Percentiles rank a stretch among this genome's conserved stretches.
These are phyloP conservation scores for Saccharomyces paradoxus DNA, from an alignment of 805 yeast genomes.

Conservation along the genomic window DNA sequence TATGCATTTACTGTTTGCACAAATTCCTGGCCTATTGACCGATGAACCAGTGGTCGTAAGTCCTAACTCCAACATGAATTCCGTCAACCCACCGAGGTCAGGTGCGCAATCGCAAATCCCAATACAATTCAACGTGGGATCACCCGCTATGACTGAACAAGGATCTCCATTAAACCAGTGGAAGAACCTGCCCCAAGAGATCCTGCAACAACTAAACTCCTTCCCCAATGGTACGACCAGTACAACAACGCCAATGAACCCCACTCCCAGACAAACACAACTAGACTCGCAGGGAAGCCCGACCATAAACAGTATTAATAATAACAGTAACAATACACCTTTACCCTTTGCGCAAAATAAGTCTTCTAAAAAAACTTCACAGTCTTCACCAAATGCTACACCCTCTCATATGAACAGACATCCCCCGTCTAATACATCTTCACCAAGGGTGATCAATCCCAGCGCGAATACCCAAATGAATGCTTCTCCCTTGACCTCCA, in stretches of 20 bases:
- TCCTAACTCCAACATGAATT: constrained; percentile 4
- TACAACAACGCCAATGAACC: neutral
- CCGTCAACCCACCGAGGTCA: constrained; percentile 14
- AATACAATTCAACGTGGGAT: neutral
- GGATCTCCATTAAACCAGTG: constrained; percentile 11
- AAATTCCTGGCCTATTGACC: constrained; percentile 58
- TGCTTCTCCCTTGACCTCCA: neutral
- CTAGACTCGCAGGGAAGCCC: neutral
- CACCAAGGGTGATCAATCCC: neutral
- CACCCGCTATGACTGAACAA: constrained; percentile 9
- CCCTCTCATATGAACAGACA: neutral
- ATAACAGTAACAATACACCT: neutral
- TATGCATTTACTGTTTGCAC: constrained; percentile 62
- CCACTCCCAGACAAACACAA: neutral
- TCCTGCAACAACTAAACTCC: constrained; percentile 1
- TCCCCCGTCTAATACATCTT: neutral
- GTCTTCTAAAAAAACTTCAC: neutral
- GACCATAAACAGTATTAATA: neutral
- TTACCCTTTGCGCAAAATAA: neutral
- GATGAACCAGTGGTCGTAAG: constrained; percentile 17
- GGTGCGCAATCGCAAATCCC: constrained; percentile 12
- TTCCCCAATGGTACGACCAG: neutral
- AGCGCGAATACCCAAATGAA: neutral
- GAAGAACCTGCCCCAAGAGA: constrained; percentile 11
- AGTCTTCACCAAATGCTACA: neutral